phyloP scores from a whole-genome alignment of 1,284 basidiomycete species.

The Sporisorium iseilematis-ciliati region DNA sequence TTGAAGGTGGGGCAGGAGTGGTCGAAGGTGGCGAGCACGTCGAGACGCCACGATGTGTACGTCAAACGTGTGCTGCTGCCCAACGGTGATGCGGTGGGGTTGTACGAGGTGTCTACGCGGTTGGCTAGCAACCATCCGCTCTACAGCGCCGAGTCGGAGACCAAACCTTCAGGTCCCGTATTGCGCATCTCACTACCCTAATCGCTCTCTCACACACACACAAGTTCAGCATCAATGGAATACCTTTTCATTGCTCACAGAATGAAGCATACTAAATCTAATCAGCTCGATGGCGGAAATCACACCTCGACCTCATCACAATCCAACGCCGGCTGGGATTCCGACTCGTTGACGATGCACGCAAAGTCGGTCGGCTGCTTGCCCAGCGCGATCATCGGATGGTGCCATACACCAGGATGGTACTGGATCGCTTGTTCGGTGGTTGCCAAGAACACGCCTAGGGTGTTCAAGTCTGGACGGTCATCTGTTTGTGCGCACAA shows the following conservation, averaged over 20 bases:
- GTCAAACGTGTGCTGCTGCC: constrained; percentile 3
- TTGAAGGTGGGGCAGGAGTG: constrained; percentile 7
- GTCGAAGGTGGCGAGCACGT: constrained; percentile 16
- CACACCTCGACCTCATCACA: constrained; percentile 52
- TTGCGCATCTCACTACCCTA: constrained; percentile 25
- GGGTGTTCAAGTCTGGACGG: constrained; percentile 58
- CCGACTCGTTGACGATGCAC: constrained; percentile 63
- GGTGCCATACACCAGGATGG: constrained; percentile 63
- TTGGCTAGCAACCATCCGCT: constrained; percentile 23
- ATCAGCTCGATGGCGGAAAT: not conserved
- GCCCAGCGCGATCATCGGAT: constrained; percentile 62
- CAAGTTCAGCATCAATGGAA: not conserved
- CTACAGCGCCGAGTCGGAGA: constrained; percentile 1
- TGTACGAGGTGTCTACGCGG: constrained; percentile 13
- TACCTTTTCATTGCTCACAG: not conserved
- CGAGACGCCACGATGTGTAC: constrained; percentile 26
- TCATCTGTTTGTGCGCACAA: constrained; percentile 46
- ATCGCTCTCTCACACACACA: not conserved
- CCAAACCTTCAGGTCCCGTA: constrained; percentile 9
- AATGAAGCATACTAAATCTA: not conserved
- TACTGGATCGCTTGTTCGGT: constrained; percentile 63
- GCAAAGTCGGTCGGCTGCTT: constrained; percentile 59
- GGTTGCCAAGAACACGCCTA: constrained; percentile 54
- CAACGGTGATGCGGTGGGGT: not conserved
- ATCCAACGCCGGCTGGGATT: constrained; percentile 47